Conservation (phyloP, 495 filamentous ascomycete genomes). For the Penicillium manginii region DNA sequence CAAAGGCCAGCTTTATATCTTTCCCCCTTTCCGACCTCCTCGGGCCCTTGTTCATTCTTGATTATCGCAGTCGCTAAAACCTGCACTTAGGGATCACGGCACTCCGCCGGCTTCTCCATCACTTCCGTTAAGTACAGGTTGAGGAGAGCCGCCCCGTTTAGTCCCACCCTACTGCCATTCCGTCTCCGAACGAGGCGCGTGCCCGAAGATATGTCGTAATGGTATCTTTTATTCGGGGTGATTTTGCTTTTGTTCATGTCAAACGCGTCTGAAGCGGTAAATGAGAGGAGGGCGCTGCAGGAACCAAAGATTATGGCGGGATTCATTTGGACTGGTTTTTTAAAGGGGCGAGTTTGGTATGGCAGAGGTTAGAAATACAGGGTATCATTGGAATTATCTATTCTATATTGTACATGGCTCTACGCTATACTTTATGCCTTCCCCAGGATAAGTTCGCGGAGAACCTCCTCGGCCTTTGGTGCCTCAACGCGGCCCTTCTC, state of each 20-base stretch:
- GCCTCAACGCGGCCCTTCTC: constrained; percentile 80
- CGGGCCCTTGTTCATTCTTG: constrained; percentile 18
- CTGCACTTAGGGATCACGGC: constrained; percentile 54
- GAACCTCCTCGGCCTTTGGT: constrained; percentile 64
- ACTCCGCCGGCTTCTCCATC: constrained; percentile 38
- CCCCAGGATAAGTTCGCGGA: constrained; percentile 59
- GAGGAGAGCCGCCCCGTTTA: constrained; percentile 48
- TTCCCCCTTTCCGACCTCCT: constrained; percentile 18
- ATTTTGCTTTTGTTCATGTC: neutral
- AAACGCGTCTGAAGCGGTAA: constrained; percentile 10
- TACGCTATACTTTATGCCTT: constrained; percentile 14
- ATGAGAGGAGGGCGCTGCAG: neutral
- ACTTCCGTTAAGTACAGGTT: constrained; percentile 58
- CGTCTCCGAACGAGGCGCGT: constrained; percentile 24
- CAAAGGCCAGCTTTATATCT: constrained; percentile 18
- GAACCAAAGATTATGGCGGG: neutral
- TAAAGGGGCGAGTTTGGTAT: too few relatives aligned
- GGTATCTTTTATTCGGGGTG: neutral
- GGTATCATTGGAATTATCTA: constrained; percentile 22
- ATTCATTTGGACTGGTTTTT: neutral
- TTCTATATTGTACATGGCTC: constrained; percentile 17
- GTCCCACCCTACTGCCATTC: constrained; percentile 23
- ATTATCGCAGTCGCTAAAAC: constrained; percentile 45
- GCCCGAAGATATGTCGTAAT: constrained; percentile 19
- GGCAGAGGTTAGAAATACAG: constrained; percentile 1